Base-by-base conservation (phyloP, 2,329 filamentous ascomycete genomes). In the Thermothelomyces thermophilus region DNA sequence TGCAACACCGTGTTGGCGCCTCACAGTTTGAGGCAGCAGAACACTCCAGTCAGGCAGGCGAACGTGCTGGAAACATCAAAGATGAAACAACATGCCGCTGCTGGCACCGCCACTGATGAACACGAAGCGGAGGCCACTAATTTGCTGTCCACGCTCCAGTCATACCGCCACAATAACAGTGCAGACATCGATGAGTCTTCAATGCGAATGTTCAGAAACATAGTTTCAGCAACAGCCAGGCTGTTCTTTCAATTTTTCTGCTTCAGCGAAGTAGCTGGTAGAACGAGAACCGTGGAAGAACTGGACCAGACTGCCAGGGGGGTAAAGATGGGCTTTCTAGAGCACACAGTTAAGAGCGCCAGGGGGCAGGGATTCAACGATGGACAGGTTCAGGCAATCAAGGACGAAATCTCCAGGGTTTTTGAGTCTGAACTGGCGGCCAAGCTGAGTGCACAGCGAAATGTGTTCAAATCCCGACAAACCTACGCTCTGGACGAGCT, bases 401-500 rank as follows among this genome's bases (percentile, higher is more conserved):
- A 26, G 20, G n/a, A 39, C 6, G 19, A 28, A 16, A 14, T 51
- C 34, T 28, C 40, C 16, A 26, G 9, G 6, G 5, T n/a, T 8
- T 31, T 53, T 3, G 28, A 20, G 4, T 14, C 28, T 17, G 2
- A 41, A 11, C 14, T 24, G 8, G 22, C n/a, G n/a, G 16, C 13
- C 13, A 26, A 28, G 14, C 30, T 10, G 16, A 22, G 8, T 11
- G 3, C 9, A 1, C 26, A 19, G 17, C 16, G 9, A 3, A 19
- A 40, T 13, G 5, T 4, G n/a, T 3, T 11, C 16, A 36, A n/a
- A 5, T 1, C 36, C 11, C n/a, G 41, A 16, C 53, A 20, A 3
- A 14, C 24, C 10, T 56, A 56, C 49, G 37, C 35, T 1, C 5
- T 13, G n/a, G 49, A 50, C 10, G 41, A 54, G 26, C 6, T 55